A percentile compares a stretch with the other conserved stretches of the same genome.
Evolutionary conservation across 768 basidiomycete species (phyloP).

Genomic region (Xerocomellus intermedius): DNA sequence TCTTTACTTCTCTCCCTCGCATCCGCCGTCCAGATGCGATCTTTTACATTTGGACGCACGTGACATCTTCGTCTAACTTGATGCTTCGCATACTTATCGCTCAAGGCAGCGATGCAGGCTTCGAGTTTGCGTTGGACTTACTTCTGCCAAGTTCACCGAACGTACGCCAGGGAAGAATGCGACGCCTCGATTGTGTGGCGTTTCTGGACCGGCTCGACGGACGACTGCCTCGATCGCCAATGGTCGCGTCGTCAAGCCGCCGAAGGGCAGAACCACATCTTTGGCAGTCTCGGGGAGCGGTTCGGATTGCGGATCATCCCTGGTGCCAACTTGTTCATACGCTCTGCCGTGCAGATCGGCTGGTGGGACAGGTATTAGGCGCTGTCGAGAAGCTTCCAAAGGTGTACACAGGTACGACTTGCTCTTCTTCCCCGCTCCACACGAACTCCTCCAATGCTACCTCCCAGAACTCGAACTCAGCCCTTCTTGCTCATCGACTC

Average conservation of each 20-base stretch:
- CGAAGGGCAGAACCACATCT: conserved; percentile 90
- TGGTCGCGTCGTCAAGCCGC: conserved; percentile 88
- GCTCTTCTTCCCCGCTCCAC: not conserved
- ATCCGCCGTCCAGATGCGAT: conserved; percentile 60
- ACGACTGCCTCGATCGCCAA: conserved; percentile 56
- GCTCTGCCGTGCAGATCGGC: conserved; percentile 96
- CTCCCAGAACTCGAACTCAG: conserved; percentile 81
- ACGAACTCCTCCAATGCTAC: not conserved
- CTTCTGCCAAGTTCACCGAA: conserved; percentile 66
- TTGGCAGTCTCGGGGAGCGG: conserved; percentile 81
- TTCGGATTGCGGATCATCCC: conserved; percentile 84
- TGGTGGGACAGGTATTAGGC: conserved; percentile 95
- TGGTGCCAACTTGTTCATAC: conserved; percentile 72
- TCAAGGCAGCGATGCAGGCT: conserved; percentile 58
- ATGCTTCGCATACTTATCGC: conserved; percentile 60
- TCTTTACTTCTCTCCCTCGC: conserved; percentile 49
- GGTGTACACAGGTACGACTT: conserved; percentile 74
- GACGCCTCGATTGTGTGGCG: conserved; percentile 83
- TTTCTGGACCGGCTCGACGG: conserved; percentile 62
- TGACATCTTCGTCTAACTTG: conserved; percentile 52
- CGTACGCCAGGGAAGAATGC: conserved; percentile 86
- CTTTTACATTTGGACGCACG: conserved; percentile 67
- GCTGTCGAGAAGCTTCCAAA: conserved; percentile 92
- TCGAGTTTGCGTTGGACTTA: conserved; percentile 17
- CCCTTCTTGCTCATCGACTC: conserved; percentile 87